phyloP scores from a whole-genome alignment of 2,329 filamentous ascomycete species.

The Metarhizium anisopliae region DNA sequence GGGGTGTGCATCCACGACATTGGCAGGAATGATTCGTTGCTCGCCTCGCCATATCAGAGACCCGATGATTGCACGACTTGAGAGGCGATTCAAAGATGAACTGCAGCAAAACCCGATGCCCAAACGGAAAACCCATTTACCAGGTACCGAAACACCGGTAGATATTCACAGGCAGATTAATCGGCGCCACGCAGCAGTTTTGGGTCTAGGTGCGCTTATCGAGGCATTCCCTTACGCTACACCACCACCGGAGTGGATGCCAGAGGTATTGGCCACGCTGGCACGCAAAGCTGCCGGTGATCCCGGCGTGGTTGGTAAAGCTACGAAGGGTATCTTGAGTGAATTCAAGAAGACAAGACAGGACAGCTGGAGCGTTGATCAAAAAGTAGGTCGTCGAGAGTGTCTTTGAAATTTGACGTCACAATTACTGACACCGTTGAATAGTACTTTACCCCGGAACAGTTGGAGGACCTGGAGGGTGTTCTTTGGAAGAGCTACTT shows the following conservation, averaged over 20 bases:
- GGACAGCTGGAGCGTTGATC: conserved; percentile 96
- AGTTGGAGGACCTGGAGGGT: conserved; percentile 89
- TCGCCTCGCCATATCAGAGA: conserved; percentile 74
- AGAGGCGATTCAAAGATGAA: conserved; percentile 67
- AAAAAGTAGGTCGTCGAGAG: conserved; percentile 62
- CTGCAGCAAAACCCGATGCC: conserved; percentile 82
- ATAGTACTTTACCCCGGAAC: conserved; percentile 78
- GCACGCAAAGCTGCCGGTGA: conserved; percentile 81
- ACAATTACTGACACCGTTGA: conserved; percentile 16
- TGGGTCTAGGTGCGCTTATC: conserved; percentile 83
- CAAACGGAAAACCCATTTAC: conserved; percentile 51
- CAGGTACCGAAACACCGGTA: conserved; percentile 60
- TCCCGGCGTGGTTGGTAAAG: conserved; percentile 86
- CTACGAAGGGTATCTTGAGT: conserved; percentile 84
- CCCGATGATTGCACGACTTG: conserved; percentile 66
- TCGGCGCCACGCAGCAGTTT: conserved; percentile 77
- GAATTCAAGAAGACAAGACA: conserved; percentile 99
- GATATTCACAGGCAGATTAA: conserved; percentile 71
- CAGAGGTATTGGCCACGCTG: conserved; percentile 77
- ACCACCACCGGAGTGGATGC: conserved; percentile 88
- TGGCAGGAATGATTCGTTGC: conserved; percentile 97
- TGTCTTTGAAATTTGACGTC: not conserved
- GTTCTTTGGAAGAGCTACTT: conserved; percentile 99
- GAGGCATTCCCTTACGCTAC: conserved; percentile 95
- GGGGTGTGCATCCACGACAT: conserved; percentile 80